Evolutionary conservation across 169 alveolate species (phyloP).

Genomic region (Eimeria praecox): DNA sequence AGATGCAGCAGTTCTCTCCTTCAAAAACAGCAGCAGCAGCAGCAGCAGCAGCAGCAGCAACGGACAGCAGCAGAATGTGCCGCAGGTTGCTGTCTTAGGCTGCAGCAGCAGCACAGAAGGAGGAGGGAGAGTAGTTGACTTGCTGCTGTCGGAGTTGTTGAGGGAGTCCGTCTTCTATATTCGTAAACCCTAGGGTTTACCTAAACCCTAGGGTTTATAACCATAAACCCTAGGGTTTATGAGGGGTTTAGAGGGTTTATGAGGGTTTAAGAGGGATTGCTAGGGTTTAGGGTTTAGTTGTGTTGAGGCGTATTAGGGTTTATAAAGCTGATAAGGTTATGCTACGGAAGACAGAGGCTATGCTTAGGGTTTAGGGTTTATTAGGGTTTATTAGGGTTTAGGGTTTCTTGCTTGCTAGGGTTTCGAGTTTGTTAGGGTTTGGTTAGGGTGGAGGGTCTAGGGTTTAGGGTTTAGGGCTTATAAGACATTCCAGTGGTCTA

Average conservation of each 20-base stretch:
- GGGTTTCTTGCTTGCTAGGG: neutral
- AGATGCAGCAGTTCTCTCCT: constrained; percentile 58
- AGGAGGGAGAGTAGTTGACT: constrained; percentile 27
- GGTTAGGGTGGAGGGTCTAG: neutral
- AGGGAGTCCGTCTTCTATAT: neutral
- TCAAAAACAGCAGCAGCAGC: neutral
- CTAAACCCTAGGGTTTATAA: neutral
- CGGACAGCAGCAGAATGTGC: neutral
- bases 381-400: neutral
- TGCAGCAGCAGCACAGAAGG: constrained; percentile 34
- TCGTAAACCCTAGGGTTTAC: neutral
- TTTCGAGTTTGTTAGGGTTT: neutral
- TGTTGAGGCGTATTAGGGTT: neutral
- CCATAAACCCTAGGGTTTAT: neutral
- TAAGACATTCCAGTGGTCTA: too few species aligned
- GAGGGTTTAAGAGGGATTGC: neutral
- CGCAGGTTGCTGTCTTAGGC: constrained; percentile 30
- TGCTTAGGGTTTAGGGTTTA: neutral
- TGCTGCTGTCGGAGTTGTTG: neutral
- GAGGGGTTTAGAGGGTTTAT: too few species aligned
- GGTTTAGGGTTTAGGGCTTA: constrained; percentile 24
- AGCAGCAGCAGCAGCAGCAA: constrained; percentile 45
- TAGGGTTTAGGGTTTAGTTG: neutral
- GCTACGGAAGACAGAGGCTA: too few species aligned
- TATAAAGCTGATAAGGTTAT: too few species aligned